Percentiles rank a stretch among this genome's conserved stretches.
Conservation (phyloP, 768 basidiomycete species). For the Hydnomerulius pinastri region DNA sequence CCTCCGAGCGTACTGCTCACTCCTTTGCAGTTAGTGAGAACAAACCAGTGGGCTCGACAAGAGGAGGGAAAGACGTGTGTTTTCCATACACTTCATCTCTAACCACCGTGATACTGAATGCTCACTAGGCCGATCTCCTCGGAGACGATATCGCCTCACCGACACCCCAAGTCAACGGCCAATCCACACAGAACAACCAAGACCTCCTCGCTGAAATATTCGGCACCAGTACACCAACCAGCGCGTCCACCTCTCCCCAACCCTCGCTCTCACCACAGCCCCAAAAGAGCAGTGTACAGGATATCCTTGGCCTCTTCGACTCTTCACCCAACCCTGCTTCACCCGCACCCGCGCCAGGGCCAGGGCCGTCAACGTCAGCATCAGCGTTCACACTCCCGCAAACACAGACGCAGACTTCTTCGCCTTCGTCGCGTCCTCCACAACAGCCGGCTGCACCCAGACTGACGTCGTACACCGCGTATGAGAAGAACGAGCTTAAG, state of each 20-base stretch:
- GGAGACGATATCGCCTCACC: conserved; percentile 68
- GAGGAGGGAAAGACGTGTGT: conserved; percentile 70
- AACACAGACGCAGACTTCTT: conserved; percentile 37
- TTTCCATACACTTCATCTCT: not conserved
- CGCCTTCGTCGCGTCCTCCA: conserved; percentile 34
- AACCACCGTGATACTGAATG: not conserved
- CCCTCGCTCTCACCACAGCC: conserved; percentile 46
- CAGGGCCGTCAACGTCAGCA: too few species aligned
- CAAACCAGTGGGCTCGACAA: conserved; percentile 91
- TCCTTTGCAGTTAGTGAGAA: conserved; percentile 80
- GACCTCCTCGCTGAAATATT: conserved; percentile 94
- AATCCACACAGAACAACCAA: conserved; percentile 63
- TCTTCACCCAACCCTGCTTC: conserved; percentile 40
- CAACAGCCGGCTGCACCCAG: conserved; percentile 45
- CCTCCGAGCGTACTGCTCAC: conserved; percentile 2
- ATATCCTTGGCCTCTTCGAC: conserved; percentile 90
- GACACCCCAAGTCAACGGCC: conserved; percentile 43
- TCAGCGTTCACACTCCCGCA: conserved; percentile 41
- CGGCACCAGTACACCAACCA: conserved; percentile 47
- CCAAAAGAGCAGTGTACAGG: conserved; percentile 69
- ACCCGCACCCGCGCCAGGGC: conserved; percentile 13
- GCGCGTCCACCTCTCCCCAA: conserved; percentile 28
- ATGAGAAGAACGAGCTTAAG: conserved; percentile 88
- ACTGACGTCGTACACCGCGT: conserved; percentile 78
- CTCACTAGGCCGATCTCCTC: conserved; percentile 64